A percentile compares a stretch with the other conserved stretches of the same genome.
These are phyloP conservation scores for Fusarium tanahbumbuense DNA, from an alignment of 2,329 filamentous ascomycete species.

Conservation along the genomic window DNA sequence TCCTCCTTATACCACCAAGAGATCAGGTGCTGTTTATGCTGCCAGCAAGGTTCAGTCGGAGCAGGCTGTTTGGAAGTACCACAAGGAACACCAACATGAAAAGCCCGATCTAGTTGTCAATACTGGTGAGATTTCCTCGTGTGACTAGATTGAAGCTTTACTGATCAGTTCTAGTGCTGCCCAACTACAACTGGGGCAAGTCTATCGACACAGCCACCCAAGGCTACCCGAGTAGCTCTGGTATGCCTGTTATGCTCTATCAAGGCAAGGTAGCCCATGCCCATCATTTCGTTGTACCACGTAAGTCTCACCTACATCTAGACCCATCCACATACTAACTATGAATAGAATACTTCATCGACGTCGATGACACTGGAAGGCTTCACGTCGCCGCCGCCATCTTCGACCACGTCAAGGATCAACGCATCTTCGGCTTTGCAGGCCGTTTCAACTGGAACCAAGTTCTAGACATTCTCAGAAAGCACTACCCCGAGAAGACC, in stretches of 20 bases:
- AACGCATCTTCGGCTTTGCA: slow-evolving; percentile 67
- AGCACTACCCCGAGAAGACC: slow-evolving; percentile 27
- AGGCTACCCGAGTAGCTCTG: slow-evolving; percentile 41
- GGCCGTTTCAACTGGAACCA: slow-evolving; percentile 59
- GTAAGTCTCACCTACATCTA: not conserved
- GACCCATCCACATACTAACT: rapidly evolving
- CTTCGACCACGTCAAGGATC: slow-evolving; percentile 56
- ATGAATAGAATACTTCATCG: slow-evolving; percentile 56
- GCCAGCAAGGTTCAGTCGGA: slow-evolving; percentile 55
- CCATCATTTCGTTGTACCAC: not conserved
- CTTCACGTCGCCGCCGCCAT: slow-evolving; percentile 65
- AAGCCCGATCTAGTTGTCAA: slow-evolving; percentile 47
- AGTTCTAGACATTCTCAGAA: slow-evolving; percentile 48
- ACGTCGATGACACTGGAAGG: slow-evolving; percentile 61
- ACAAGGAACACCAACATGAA: slow-evolving; percentile 33
- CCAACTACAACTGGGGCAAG: slow-evolving; percentile 45
- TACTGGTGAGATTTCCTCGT: slow-evolving; percentile 37
- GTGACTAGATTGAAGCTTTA: too few species aligned
- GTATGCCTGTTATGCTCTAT: slow-evolving; percentile 35
- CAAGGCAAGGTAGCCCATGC: slow-evolving; percentile 22
- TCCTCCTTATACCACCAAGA: slow-evolving; percentile 49
- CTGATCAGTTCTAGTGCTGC: slow-evolving; percentile 35
- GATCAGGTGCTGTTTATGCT: slow-evolving; percentile 48
- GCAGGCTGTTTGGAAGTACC: slow-evolving; percentile 54
- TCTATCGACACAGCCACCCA: slow-evolving; percentile 37